phyloP scores from a whole-genome alignment of 1,284 basidiomycete species.

The Ceratobasidium sp. region DNA sequence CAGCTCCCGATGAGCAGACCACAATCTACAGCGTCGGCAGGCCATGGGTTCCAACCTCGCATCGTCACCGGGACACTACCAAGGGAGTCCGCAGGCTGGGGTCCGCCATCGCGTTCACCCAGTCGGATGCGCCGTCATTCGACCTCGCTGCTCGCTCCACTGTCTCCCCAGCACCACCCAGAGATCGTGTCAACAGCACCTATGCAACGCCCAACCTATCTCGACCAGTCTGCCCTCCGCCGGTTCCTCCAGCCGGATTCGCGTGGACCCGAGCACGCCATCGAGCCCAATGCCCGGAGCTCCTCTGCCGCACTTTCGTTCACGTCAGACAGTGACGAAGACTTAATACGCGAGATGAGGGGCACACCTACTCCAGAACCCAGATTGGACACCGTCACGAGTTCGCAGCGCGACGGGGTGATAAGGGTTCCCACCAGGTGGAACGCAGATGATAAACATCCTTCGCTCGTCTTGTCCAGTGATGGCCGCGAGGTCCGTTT shows the following conservation, averaged over 20 bases:
- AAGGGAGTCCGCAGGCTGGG: conserved; percentile 10
- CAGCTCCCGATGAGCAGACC: conserved; percentile 11
- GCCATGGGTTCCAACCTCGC: conserved; percentile 39
- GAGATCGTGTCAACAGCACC: conserved; percentile 59
- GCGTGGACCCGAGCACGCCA: conserved; percentile 54
- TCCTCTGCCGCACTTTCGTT: conserved; percentile 39
- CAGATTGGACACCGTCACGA: not conserved
- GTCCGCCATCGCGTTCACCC: conserved; percentile 17
- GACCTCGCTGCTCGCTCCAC: conserved; percentile 50
- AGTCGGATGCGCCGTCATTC: conserved; percentile 38
- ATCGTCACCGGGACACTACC: conserved; percentile 44
- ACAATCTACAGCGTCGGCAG: conserved; percentile 1
- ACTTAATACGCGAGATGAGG: conserved; percentile 29
- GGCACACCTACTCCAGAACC: conserved; percentile 40
- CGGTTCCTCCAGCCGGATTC: conserved; percentile 73
- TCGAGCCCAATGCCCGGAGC: not conserved
- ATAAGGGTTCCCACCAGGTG: conserved; percentile 77
- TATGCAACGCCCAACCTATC: conserved; percentile 67
- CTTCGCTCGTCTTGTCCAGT: conserved; percentile 67
- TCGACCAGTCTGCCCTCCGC: conserved; percentile 76
- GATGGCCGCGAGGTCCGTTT: conserved; percentile 79
- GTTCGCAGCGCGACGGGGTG: conserved; percentile 30
- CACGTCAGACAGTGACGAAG: conserved; percentile 45
- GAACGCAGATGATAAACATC: conserved; percentile 73
- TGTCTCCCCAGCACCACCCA: conserved; percentile 49